phyloP scores from a whole-genome alignment of 805 yeast species.

The Kregervanrija fluxuum region DNA sequence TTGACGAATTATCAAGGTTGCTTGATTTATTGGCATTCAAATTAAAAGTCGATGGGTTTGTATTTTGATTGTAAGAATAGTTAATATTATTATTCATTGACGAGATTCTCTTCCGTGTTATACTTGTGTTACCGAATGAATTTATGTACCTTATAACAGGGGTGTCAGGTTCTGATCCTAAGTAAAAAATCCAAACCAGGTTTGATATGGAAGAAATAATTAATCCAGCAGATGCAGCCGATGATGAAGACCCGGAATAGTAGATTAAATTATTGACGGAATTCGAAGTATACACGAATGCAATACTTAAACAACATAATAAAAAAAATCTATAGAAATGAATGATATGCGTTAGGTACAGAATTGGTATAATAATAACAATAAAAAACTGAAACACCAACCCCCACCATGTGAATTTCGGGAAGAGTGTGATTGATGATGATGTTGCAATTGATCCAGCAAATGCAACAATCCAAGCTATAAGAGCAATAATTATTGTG shows the following conservation, averaged over 20 bases:
- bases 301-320: constrained; percentile 55
- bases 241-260: constrained; percentile 51
- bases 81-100: constrained; percentile 7
- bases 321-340: constrained; percentile 60
- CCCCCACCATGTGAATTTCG: constrained; percentile 96
- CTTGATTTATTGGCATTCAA: too few relatives aligned
- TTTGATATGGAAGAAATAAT: constrained; percentile 77
- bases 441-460: constrained; percentile 73
- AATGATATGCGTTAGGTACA: constrained; percentile 54
- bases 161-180: constrained; percentile 87
- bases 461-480: constrained; percentile 84
- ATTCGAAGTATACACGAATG: constrained; percentile 80
- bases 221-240: constrained; percentile 91
- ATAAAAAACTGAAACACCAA: constrained; percentile 68
- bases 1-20: too few relatives aligned
- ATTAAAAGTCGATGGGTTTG: too few relatives aligned
- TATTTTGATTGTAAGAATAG: too few relatives aligned
- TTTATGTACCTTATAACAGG: constrained; percentile 81
- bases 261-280: constrained; percentile 77
- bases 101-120: constrained; percentile 6
- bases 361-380: constrained; percentile 40
- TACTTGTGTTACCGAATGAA: constrained; percentile 55
- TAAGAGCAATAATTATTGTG: constrained; percentile 62
- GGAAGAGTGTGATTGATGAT: constrained; percentile 39
- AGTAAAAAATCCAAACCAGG: constrained; percentile 78